phyloP scores from a whole-genome alignment of 1,284 basidiomycete species.

The Anthracocystis setariae region DNA sequence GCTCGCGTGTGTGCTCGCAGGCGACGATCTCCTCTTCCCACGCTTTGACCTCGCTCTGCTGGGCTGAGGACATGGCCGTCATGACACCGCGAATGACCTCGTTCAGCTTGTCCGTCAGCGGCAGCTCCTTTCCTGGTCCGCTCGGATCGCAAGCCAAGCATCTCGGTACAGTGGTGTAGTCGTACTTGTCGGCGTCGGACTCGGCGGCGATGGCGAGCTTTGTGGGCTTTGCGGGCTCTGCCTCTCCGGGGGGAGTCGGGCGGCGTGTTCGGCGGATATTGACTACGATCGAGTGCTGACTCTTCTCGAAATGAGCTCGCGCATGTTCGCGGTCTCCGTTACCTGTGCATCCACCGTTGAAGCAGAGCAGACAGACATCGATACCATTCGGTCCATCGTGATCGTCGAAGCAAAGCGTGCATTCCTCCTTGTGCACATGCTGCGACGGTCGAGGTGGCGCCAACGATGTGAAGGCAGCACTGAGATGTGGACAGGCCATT shows the following conservation, averaged over 20 bases:
- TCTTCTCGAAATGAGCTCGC: constrained; percentile 65
- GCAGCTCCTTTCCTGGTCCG: constrained; percentile 72
- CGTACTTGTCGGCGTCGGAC: constrained; percentile 88
- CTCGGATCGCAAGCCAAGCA: constrained; percentile 74
- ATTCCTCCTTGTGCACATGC: constrained; percentile 81
- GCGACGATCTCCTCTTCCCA: constrained; percentile 94
- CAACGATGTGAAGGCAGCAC: constrained; percentile 46
- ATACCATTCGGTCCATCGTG: constrained; percentile 80
- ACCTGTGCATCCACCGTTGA: constrained; percentile 77
- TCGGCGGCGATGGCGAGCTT: constrained; percentile 86
- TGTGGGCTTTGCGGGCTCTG: constrained; percentile 71
- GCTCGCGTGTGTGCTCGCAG: constrained; percentile 85
- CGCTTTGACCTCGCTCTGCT: constrained; percentile 92
- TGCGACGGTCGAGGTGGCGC: constrained; percentile 53
- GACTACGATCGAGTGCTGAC: constrained; percentile 80
- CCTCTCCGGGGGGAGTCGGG: constrained; percentile 19
- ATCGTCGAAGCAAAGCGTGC: constrained; percentile 94
- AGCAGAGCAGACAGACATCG: constrained; percentile 90
- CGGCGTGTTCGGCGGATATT: constrained; percentile 82
- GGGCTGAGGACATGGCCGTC: constrained; percentile 84
- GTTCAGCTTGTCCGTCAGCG: constrained; percentile 68
- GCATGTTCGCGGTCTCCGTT: constrained; percentile 58
- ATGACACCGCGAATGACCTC: constrained; percentile 78
- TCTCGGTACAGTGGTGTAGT: constrained; percentile 75
- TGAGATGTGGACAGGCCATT: constrained; percentile 60